Base-by-base conservation (phyloP, 1,139 yeast species). In the Protomyces pachydermus region DNA sequence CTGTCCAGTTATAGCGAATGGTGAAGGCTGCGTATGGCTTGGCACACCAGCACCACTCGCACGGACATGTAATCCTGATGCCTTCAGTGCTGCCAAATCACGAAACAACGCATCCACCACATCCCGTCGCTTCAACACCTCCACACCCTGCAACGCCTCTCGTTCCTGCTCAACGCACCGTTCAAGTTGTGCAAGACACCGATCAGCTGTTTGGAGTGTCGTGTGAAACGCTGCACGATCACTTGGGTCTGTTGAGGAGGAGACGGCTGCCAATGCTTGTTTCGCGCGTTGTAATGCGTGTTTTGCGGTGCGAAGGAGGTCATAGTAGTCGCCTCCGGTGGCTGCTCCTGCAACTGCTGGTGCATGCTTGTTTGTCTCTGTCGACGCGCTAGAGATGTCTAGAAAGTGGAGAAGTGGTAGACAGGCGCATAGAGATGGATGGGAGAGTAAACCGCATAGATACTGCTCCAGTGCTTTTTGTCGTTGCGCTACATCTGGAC, bases 391-490 rank as follows among this genome's bases (percentile, higher is more conserved):
- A 14, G 63, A 54, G n/a, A 51, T 54, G 28, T 51, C 60, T n/a
- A 57, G 45, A n/a, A 48, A 50, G 18, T 60, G 62, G 28, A 55
- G 42, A 16, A 48, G 56, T n/a, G 42, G 48, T 20, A 56, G 53
- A 45, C 48, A 23, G 12, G 60, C 14, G 16, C 55, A 35, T 18
- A 51, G 20, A 12, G 34, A 32, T 28, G 20, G 45, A 48, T 60
- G 53, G n/a, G 74, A 74, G 4, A 86, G 71, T n/a, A 86, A 64
- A 8, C 73, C 74, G 54, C 75, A 74, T 5, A 87, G 70, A 70
- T 87, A 86, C 45, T 69, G 68, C 1, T 80, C 78, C 42, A 88
- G 74, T 23, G 78, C 80, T 0, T 38, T 54, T 62, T 81, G 79
- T 45, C 96, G 75, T 63, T 81, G 82, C 42, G 79, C 80, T 32